Conservation (phyloP, 139 green algal genomes). For the Chlorella ohadii region DNA sequence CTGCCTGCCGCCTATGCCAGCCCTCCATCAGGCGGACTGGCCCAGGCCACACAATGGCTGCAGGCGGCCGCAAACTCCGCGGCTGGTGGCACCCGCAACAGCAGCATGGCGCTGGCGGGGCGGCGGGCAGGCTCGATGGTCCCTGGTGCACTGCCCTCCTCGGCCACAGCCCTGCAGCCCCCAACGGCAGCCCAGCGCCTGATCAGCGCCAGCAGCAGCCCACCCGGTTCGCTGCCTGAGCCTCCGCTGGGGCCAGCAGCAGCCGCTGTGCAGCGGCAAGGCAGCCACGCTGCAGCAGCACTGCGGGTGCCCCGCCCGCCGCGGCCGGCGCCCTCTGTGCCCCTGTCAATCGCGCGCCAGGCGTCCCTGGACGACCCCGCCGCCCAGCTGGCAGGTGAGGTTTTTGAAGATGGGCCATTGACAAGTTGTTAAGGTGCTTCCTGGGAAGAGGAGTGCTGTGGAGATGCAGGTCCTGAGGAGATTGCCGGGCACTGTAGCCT, state of each 20-base stretch:
- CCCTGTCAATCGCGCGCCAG: not conserved
- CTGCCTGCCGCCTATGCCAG: constrained; percentile 9
- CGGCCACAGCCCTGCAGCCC: not conserved
- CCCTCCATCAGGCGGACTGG: not conserved
- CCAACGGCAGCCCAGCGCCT: not conserved
- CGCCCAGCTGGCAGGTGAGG: not conserved
- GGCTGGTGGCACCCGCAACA: not conserved
- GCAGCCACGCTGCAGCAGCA: not conserved
- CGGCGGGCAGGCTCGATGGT: not conserved
- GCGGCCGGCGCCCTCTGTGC: not conserved
- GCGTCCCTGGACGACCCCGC: constrained; percentile 3
- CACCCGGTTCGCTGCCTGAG: not conserved
- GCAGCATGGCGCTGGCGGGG: not conserved
- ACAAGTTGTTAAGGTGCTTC: too few relatives aligned
- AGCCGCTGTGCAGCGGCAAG: not conserved
- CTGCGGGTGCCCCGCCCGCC: not conserved
- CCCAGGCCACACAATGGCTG: not conserved
- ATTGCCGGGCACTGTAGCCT: too few relatives aligned
- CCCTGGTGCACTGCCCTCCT: too few relatives aligned
- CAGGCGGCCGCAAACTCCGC: not conserved
- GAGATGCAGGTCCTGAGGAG: too few relatives aligned
- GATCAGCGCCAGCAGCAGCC: constrained; percentile 4
- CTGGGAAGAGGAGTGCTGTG: too few relatives aligned
- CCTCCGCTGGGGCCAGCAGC: not conserved
- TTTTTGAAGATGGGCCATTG: not conserved